A percentile compares a stretch with the other conserved stretches of the same genome.
Evolutionary conservation across 2,329 filamentous ascomycete species (phyloP).

Genomic region (Truncatella angustata): DNA sequence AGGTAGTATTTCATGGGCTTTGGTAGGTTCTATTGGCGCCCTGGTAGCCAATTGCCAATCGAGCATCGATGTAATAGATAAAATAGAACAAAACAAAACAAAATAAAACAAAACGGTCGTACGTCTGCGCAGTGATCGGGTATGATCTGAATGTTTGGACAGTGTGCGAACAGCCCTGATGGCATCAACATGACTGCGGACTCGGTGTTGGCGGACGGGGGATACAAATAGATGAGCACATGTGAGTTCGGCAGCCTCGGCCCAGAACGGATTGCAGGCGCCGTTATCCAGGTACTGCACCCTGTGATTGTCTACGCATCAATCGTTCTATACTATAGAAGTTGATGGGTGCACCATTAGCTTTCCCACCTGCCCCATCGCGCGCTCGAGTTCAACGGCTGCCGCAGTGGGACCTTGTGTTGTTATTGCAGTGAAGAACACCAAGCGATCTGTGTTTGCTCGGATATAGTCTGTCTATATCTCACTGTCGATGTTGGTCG

Average conservation of each 20-base stretch:
- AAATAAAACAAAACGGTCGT: slow-evolving; percentile 46
- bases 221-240: slow-evolving; percentile 64
- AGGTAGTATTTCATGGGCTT: slow-evolving; percentile 52
- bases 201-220: slow-evolving; percentile 54
- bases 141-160: slow-evolving; percentile 43
- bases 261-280: slow-evolving; percentile 63
- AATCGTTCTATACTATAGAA: slow-evolving; percentile 52
- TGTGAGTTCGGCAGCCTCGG: slow-evolving; percentile 55
- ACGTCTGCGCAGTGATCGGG: slow-evolving; percentile 49
- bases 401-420: slow-evolving; percentile 54
- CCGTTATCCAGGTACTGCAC: slow-evolving; percentile 64
- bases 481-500: slow-evolving; percentile 42
- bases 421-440: slow-evolving; percentile 45
- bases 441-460: slow-evolving; percentile 37
- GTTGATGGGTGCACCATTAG: slow-evolving; percentile 61
- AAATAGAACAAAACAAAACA: too few relatives aligned
- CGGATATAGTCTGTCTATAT: slow-evolving; percentile 34
- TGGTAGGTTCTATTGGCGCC: slow-evolving; percentile 54
- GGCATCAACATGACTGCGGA: slow-evolving; percentile 3
- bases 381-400: slow-evolving; percentile 48
- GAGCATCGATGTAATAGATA: slow-evolving; percentile 34
- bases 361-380: slow-evolving; percentile 55
- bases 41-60: slow-evolving; percentile 47
- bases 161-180: slow-evolving; percentile 44
- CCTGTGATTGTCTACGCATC: slow-evolving; percentile 55